These are phyloP conservation scores for Pichia paraexigua DNA, from an alignment of 805 yeast species.

Conservation along the genomic window DNA sequence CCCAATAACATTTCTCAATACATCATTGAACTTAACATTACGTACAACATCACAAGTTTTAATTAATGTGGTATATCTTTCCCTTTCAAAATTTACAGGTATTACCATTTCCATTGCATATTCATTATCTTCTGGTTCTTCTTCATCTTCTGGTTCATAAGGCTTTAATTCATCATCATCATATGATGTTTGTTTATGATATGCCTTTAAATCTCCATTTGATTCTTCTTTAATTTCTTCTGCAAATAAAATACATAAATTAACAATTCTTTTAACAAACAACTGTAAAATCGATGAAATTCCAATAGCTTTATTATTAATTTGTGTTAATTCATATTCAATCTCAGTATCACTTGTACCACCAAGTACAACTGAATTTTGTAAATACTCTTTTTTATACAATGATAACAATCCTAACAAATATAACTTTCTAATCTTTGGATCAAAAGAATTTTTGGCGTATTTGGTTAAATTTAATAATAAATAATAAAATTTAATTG, in stretches of 20 bases:
- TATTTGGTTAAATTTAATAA: slow-evolving; percentile 22
- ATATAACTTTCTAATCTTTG: slow-evolving; percentile 56
- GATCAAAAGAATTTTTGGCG: slow-evolving; percentile 54
- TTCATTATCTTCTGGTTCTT: slow-evolving; percentile 18
- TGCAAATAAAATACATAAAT: slow-evolving; percentile 33
- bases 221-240: slow-evolving; percentile 67
- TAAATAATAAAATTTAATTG: slow-evolving; percentile 12
- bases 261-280: slow-evolving; percentile 23
- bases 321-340: slow-evolving; percentile 22
- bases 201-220: slow-evolving; percentile 48
- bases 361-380: neutral
- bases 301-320: slow-evolving; percentile 15
- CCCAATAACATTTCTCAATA: slow-evolving; percentile 23
- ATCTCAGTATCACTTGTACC: slow-evolving; percentile 1
- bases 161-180: slow-evolving; percentile 29
- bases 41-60: slow-evolving; percentile 44
- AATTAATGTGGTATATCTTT: slow-evolving; percentile 32
- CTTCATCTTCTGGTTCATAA: slow-evolving; percentile 17
- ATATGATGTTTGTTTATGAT: slow-evolving; percentile 36
- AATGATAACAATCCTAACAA: slow-evolving; percentile 24
- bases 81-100: slow-evolving; percentile 34
- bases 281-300: slow-evolving; percentile 18
- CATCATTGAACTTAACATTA: slow-evolving; percentile 40
- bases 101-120: slow-evolving; percentile 19
- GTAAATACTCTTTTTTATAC: slow-evolving; percentile 18